Base-by-base conservation (phyloP, 768 basidiomycete genomes). In the Lactifluus subvellereus region DNA sequence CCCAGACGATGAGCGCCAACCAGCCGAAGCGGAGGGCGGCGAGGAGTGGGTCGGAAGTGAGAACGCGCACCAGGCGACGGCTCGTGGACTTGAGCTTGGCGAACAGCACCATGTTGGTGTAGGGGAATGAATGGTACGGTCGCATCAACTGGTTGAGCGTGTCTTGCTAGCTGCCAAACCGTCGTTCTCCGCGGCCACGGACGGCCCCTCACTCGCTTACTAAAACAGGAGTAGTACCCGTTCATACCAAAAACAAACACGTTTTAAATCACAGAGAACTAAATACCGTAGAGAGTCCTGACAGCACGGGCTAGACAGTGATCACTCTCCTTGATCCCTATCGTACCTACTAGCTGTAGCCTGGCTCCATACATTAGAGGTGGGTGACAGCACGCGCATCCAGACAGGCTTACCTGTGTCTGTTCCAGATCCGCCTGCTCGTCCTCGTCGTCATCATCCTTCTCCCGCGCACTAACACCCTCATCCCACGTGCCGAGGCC, bases 381-480 rank as follows among this genome's bases (percentile, higher is more conserved):
- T 18, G 9, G 52, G 7, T 6, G 11, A 52, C 13, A 4, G 27
- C 49, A 45, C 16, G 20, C 8, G 1, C 7, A 45, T 13, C 6
- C 3, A 16, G 6, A 2, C 35, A 6, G n/a, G 54, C 70, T 60
- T 62, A 83, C 86, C 79, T 89, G 86, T 45, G 82, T 83, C 70
- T 88, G 82, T 67, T 87, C 87, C 85, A 84, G 87, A 62, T 87
- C 84, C 68, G 83, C 71, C 10, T 76, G 71, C 54, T 84, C 85
- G 27, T 87, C 86, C 7, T 87, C 85, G 40, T 87, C 86, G 6
- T 86, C 86, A 3, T 81, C 85, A 20, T 82, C 83, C 22, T 73
- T 75, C 22, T 75, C 74, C 68, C 77, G 82, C 16, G 33, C 48
- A 30, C 67, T 72, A 22, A 68, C 71, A 54, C 82, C 84, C 58